Evolutionary conservation across 441 rosid species (phyloP), one percentile per base, ranked within the genome.

Genomic region (Eutrema salsugineum): DNA sequence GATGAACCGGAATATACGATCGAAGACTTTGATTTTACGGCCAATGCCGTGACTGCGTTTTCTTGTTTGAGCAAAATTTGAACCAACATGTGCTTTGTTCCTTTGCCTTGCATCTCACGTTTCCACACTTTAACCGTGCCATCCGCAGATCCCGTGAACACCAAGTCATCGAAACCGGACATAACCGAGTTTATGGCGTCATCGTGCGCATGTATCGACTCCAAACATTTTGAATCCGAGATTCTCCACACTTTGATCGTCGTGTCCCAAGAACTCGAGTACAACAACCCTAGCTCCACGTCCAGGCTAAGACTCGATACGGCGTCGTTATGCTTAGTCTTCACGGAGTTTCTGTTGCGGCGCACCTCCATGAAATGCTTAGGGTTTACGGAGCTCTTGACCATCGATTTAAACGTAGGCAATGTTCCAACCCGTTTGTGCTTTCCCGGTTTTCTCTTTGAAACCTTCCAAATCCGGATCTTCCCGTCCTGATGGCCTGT

Each of bases 401-500:
- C 55, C 44, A 39, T 58, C 6, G 87, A 87, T 50, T 75, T 83
- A 28, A 80, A 78, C 12, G 83, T 71, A 0, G 92, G 90, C 44
- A 87, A 79, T 40, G 84, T 79, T 4, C 90, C 87, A 15, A 78
- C 48, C 51, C 86, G 68, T 68, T 79, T 83, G 74, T 86, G 78
- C 17, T 70, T 27, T 8, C 67, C 69, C 0, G 85, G 71, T 38
- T 76, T 80, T 39, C 53, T 68, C 35, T 35, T 43, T 2, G 86
- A 80, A 43, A 68, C 66, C 62, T 82, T 88, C 88, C 90, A 88
- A 16, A 86, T 60, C 24, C 88, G 82, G 64, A 88, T 88, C 79
- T 86, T 88, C 0, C 93, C 93, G 5, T 88, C 93, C 30, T 86
- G 87, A 50, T 88, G 93, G 50, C 93, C 88, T 0, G 93, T 88